Conservation (phyloP, 164 flowering plant species). For the Chimonanthus salicifolius region DNA sequence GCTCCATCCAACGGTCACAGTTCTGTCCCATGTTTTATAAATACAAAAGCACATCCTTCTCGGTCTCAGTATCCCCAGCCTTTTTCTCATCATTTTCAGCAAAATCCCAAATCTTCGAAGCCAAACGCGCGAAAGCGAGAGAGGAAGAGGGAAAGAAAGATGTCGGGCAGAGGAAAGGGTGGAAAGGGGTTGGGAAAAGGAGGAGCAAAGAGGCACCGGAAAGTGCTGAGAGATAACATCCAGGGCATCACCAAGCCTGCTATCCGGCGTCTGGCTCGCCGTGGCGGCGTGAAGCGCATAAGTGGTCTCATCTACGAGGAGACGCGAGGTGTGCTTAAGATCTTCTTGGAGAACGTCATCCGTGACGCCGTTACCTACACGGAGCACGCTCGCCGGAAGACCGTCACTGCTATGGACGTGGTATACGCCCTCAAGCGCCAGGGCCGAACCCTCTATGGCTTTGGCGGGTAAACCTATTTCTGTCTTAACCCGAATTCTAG, state of each 20-base stretch:
- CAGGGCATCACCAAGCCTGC: neutral
- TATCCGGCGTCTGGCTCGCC: conserved; percentile 11
- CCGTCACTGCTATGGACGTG: conserved; percentile 12
- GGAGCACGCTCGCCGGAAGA: no score
- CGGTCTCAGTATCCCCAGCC: neutral
- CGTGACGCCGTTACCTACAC: no score
- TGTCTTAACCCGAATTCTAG: no score
- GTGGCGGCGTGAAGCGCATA: conserved; percentile 11
- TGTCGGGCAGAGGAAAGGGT: conserved; percentile 12
- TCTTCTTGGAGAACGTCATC: no score
- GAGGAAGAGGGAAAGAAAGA: neutral
- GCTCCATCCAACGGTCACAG: neutral
- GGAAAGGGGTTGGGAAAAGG: conserved; percentile 12
- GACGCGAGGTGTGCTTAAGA: conserved; percentile 5
- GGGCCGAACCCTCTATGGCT: conserved; percentile 5
- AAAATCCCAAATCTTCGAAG: neutral
- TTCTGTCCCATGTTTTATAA: neutral
- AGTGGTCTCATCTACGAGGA: conserved; percentile 13
- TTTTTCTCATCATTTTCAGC: neutral
- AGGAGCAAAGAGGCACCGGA: conserved; percentile 8
- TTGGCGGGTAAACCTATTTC: neutral
- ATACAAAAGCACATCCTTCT: neutral
- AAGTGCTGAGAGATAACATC: neutral
- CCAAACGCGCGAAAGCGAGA: neutral
- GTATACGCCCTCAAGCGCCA: conserved; percentile 2